These are phyloP conservation scores for Aspergillus amoenus DNA, from an alignment of 2,329 filamentous ascomycete genomes.

Conservation along the genomic window DNA sequence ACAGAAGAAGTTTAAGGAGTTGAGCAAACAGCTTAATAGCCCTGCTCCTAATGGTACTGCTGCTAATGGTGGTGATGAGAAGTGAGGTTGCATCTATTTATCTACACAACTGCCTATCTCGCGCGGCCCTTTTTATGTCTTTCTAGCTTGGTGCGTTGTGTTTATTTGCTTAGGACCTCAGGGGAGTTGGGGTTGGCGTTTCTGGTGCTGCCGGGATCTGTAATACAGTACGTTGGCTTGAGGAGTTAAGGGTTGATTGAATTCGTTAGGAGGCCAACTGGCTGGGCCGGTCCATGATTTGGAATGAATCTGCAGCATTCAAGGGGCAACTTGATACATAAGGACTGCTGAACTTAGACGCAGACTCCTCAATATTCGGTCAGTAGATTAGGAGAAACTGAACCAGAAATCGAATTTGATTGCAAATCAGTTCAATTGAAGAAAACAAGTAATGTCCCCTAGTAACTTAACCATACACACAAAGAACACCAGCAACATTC, in stretches of 20 bases:
- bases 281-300: neutral
- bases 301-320: neutral
- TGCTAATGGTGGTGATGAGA: neutral
- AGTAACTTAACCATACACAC: neutral
- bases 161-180: neutral
- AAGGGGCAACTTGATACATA: neutral
- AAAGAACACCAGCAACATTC: neutral
- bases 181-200: neutral
- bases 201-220: neutral
- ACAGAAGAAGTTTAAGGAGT: slow-evolving; percentile 43
- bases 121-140: neutral
- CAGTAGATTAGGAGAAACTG: neutral
- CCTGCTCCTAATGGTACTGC: neutral
- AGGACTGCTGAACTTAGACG: neutral
- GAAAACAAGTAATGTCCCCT: neutral
- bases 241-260: neutral
- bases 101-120: neutral
- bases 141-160: neutral
- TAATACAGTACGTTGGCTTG: neutral
- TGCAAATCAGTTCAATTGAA: neutral
- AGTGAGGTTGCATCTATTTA: neutral
- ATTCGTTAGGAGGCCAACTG: neutral
- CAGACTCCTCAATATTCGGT: neutral
- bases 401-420: neutral
- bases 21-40: slow-evolving; percentile 26